Conservation (phyloP, 306 rosid genomes). For the Alnus rubra region DNA sequence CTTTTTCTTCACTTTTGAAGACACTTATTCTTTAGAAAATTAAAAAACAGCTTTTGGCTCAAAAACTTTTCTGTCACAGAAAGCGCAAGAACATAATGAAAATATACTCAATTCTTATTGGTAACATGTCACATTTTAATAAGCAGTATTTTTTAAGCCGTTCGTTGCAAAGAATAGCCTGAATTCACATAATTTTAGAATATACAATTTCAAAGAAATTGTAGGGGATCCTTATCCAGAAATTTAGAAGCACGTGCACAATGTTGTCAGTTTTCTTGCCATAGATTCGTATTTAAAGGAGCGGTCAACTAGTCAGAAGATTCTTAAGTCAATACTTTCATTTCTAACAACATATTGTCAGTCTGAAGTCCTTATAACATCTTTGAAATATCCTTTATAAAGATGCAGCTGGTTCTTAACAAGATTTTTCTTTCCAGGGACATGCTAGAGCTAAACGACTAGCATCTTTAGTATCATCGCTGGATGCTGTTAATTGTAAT, state of each 20-base stretch:
- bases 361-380: not conserved
- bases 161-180: too few species aligned
- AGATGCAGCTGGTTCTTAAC: constrained; percentile 24
- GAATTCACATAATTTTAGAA: too few species aligned
- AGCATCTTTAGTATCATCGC: constrained; percentile 57
- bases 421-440: constrained; percentile 48
- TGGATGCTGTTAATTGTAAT: constrained; percentile 63
- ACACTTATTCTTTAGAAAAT: too few species aligned
- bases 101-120: too few species aligned
- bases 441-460: constrained; percentile 66
- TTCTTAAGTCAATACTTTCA: not conserved
- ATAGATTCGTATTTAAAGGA: not conserved
- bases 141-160: too few species aligned
- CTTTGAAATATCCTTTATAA: not conserved
- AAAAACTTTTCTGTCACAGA: too few species aligned
- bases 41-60: too few species aligned
- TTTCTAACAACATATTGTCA: not conserved
- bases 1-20: too few species aligned
- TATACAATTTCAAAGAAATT: too few species aligned
- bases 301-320: not conserved
- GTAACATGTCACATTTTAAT: too few species aligned
- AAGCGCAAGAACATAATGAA: too few species aligned
- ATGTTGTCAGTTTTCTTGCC: not conserved
- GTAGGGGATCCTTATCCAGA: too few species aligned
- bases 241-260: not conserved